Evolutionary conservation across 1,139 yeast species (phyloP), one percentile per base, ranked within the genome.

Genomic region (Pichia sp.): DNA sequence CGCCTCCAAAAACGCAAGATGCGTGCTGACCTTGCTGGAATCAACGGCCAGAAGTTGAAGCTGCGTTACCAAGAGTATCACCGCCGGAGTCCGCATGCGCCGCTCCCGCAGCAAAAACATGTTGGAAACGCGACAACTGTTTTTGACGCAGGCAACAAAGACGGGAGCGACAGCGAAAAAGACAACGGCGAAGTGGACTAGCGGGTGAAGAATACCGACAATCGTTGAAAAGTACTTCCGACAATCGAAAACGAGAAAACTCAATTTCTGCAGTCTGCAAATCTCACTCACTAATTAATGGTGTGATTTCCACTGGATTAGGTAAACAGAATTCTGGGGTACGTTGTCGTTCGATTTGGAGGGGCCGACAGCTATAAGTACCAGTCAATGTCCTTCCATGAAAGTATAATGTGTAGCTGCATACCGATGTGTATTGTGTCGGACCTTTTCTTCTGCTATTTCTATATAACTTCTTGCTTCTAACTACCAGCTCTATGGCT

Each of bases 401-500:
- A 36, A 34, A 36, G 41, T 19, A 1, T 36, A 36, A 36, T 34
- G 19, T 34, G 19, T 7, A 34, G 11, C 19, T n/a, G 19, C 11
- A n/a, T n/a, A 11, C 30, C 3, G 6, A 3, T 42, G 27, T 28
- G 9, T n/a, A 16, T 42, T 5, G 13, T 31, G 8, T 14, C n/a
- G n/a, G 2, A 2, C 8, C 7, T 11, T 5, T 31, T 13, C 14
- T 31, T 22, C 25, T 22, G 4, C 4, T 22, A 22, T 4, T 22
- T 22, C 25, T 22, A 22, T 22, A 22, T 22, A 22, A 3, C 25
- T 22, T 22, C 25, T n/a, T 31, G n/a, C 34, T 14, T 31, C n/a
- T 31, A 13, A 14, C 19, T 14, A 6, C 16, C 8, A 25, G 3
- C 27, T 4, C 10, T 31, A 53, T 75, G 80, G 80, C 80, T 1